Conservation (phyloP, 2,329 filamentous ascomycete species). For the Calonectria hongkongensis region DNA sequence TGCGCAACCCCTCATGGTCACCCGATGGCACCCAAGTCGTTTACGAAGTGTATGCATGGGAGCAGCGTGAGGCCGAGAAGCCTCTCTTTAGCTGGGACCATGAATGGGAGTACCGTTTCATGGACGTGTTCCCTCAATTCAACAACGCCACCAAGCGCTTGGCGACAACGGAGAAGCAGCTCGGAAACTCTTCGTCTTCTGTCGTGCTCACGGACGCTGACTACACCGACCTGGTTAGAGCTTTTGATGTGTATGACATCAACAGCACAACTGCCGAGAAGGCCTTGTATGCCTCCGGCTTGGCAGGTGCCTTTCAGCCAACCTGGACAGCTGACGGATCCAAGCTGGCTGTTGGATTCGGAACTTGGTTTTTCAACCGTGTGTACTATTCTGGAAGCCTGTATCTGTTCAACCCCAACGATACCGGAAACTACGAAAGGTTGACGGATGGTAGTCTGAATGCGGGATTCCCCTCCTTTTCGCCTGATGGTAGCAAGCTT, state of each 20-base stretch:
- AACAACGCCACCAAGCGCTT: slow-evolving; percentile 29
- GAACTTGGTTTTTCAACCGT: slow-evolving; percentile 33
- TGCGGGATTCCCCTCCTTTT: slow-evolving; percentile 32
- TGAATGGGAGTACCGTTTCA: slow-evolving; percentile 37
- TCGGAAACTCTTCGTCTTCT: slow-evolving; percentile 33
- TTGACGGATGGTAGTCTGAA: slow-evolving; percentile 28
- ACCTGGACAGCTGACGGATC: slow-evolving; percentile 30
- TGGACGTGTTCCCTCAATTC: slow-evolving; percentile 33
- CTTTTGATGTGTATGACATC: slow-evolving; percentile 31
- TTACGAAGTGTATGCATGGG: slow-evolving; percentile 35
- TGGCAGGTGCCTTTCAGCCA: slow-evolving; percentile 31
- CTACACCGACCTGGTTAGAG: slow-evolving; percentile 27
- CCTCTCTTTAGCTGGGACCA: slow-evolving; percentile 32
- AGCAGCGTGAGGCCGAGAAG: slow-evolving; percentile 31
- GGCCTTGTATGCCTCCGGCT: slow-evolving; percentile 18
- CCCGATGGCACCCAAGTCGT: slow-evolving; percentile 25
- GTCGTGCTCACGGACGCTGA: slow-evolving; percentile 31
- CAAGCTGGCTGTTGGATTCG: slow-evolving; percentile 30
- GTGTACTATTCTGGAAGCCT: slow-evolving; percentile 16
- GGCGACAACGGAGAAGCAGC: slow-evolving; percentile 34
- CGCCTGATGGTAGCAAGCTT: slow-evolving; percentile 32
- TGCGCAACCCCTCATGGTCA: slow-evolving; percentile 31
- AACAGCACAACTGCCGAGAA: slow-evolving; percentile 30
- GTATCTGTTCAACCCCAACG: slow-evolving; percentile 26
- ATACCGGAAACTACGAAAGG: slow-evolving; percentile 2